Conservation (phyloP, 2,329 filamentous ascomycete genomes). For the Dryadomyces sulphureus region DNA sequence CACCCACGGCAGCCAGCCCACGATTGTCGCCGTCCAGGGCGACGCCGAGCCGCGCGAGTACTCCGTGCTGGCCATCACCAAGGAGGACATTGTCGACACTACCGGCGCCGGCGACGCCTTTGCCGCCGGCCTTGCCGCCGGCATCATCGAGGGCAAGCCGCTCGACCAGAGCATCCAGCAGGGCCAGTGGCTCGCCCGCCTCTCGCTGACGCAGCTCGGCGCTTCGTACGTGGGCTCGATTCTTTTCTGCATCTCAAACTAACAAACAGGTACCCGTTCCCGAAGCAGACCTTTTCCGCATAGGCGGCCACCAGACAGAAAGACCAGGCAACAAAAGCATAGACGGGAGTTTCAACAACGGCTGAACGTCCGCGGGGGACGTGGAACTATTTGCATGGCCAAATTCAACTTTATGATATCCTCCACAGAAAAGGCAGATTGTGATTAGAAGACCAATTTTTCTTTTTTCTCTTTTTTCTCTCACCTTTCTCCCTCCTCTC, state of each 20-base stretch:
- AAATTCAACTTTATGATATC: constrained; percentile 22
- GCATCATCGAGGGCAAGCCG: constrained; percentile 69
- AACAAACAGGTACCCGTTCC: constrained; percentile 54
- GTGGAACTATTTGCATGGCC: constrained; percentile 8
- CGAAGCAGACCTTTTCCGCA: constrained; percentile 60
- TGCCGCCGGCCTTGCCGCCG: constrained; percentile 83
- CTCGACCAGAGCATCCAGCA: constrained; percentile 71
- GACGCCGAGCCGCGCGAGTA: constrained; percentile 59
- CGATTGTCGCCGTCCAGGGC: constrained; percentile 65
- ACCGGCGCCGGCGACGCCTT: constrained; percentile 96
- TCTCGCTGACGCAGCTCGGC: constrained; percentile 90
- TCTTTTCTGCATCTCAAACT: neutral
- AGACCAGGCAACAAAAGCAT: neutral
- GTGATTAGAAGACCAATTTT: neutral
- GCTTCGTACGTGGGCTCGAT: constrained; percentile 91
- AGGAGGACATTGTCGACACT: constrained; percentile 79
- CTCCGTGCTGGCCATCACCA: constrained; percentile 65
- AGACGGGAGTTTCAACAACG: constrained; percentile 18
- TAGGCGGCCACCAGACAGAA: constrained; percentile 16
- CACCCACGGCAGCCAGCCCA: constrained; percentile 88
- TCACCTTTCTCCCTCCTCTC: neutral
- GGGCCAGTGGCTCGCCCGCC: constrained; percentile 89
- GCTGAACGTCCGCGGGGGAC: too few species aligned
- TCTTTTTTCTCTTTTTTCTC: neutral
- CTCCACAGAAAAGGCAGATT: constrained; percentile 1